phyloP scores from a whole-genome alignment of 1,284 basidiomycete species.

The Ganoderma multipileum region DNA sequence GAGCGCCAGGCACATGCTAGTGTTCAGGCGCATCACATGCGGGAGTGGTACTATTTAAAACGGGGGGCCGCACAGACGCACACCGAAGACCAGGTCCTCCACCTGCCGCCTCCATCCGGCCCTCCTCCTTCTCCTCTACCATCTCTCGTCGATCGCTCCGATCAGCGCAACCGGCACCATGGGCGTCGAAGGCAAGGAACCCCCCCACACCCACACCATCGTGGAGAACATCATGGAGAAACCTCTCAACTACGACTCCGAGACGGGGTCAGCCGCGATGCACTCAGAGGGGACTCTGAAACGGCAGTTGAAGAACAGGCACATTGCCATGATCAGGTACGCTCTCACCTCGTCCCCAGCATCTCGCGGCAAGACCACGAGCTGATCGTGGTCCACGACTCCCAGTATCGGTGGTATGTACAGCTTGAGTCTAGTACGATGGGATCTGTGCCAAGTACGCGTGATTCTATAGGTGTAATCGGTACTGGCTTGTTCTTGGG shows the following conservation, averaged over 20 bases:
- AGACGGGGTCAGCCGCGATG: conserved; percentile 21
- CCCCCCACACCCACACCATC: conserved; percentile 20
- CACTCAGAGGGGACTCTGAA: conserved; percentile 34
- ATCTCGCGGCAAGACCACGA: neutral
- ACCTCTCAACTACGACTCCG: conserved; percentile 30
- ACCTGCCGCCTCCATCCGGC: conserved; percentile 8
- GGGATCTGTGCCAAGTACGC: neutral
- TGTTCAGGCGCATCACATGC: conserved; percentile 3
- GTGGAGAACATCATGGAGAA: conserved; percentile 27
- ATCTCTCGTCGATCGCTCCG: conserved; percentile 7
- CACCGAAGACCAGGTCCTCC: conserved; percentile 17
- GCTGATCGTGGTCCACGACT: neutral
- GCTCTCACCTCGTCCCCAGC: conserved; percentile 16
- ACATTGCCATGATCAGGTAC: conserved; percentile 48
- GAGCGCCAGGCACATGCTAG: conserved; percentile 5
- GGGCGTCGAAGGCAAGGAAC: conserved; percentile 30
- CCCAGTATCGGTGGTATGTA: conserved; percentile 44
- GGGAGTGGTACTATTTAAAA: conserved; percentile 24
- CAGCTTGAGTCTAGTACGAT: neutral
- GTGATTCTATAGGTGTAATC: conserved; percentile 68
- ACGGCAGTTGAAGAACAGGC: conserved; percentile 47
- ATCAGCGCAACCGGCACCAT: conserved; percentile 22
- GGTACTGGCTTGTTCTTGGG: conserved; percentile 77
- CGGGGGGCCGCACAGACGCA: neutral
- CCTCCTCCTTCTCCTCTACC: conserved; percentile 7